phyloP scores from a whole-genome alignment of 78 protist genomes.

The Dictyostelium purpureum region DNA sequence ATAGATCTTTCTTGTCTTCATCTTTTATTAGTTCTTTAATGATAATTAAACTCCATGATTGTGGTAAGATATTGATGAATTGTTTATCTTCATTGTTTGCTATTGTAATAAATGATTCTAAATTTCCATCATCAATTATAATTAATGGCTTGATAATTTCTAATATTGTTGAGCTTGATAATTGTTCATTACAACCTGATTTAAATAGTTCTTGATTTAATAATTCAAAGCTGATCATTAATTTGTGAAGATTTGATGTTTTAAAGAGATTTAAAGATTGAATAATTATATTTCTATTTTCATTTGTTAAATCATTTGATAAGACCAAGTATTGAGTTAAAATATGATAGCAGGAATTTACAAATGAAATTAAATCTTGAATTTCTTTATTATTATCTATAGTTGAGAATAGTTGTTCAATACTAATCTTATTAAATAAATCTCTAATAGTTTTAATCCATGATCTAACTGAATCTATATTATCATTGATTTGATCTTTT shows the following conservation, averaged over 20 bases:
- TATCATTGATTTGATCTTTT: not conserved
- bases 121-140: not conserved
- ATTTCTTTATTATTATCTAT: not conserved
- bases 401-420: not conserved
- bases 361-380: not conserved
- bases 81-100: not conserved
- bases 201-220: too few species aligned
- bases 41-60: not conserved
- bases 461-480: too few species aligned
- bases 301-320: too few species aligned
- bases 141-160: slow-evolving; percentile 9
- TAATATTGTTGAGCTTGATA: not conserved
- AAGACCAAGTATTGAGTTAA: too few species aligned
- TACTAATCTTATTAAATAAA: not conserved
- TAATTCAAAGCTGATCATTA: too few species aligned
- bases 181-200: too few species aligned
- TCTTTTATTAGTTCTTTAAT: not conserved
- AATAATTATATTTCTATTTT: too few species aligned
- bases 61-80: not conserved
- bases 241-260: too few species aligned
- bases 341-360: not conserved
- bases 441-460: slow-evolving; percentile 7
- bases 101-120: not conserved
- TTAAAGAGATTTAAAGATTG: too few species aligned
- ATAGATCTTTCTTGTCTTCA: not conserved